A percentile compares a stretch with the other conserved stretches of the same genome.
Conservation (phyloP, 139 green algal species). For the Yamagishiella unicocca region DNA sequence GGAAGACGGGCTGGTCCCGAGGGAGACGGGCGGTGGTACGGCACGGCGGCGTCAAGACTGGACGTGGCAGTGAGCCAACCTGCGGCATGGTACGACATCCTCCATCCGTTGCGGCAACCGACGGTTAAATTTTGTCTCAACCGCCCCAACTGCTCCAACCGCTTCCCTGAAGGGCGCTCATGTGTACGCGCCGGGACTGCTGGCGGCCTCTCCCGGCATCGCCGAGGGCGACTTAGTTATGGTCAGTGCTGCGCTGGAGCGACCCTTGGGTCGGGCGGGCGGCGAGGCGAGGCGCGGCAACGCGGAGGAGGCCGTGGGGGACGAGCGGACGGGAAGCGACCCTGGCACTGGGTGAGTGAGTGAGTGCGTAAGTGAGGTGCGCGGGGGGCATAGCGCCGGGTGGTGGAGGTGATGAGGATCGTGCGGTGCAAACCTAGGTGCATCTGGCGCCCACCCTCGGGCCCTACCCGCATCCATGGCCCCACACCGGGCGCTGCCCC, state of each 20-base stretch:
- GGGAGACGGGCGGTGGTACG: no score
- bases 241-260: slow-evolving; percentile 74
- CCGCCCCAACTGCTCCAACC: background rate
- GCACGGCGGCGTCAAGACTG: background rate
- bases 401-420: no score
- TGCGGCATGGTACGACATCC: no score
- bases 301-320: background rate
- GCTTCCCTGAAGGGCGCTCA: slow-evolving; percentile 62
- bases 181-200: slow-evolving; percentile 75
- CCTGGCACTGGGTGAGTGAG: no score
- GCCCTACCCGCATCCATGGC: background rate
- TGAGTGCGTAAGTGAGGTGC: no score
- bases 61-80: background rate
- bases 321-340: background rate
- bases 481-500: no score
- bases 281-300: background rate
- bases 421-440: no score
- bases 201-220: slow-evolving; percentile 70
- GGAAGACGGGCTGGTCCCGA: no score
- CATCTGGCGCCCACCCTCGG: background rate
- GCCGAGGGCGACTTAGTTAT: slow-evolving; percentile 72
- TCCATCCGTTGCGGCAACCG: no score
- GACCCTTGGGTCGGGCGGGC: slow-evolving; percentile 27
- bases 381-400: no score
- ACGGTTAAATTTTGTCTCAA: no score